phyloP scores from a whole-genome alignment of 1,139 yeast species.

The Lodderomyces theae region DNA sequence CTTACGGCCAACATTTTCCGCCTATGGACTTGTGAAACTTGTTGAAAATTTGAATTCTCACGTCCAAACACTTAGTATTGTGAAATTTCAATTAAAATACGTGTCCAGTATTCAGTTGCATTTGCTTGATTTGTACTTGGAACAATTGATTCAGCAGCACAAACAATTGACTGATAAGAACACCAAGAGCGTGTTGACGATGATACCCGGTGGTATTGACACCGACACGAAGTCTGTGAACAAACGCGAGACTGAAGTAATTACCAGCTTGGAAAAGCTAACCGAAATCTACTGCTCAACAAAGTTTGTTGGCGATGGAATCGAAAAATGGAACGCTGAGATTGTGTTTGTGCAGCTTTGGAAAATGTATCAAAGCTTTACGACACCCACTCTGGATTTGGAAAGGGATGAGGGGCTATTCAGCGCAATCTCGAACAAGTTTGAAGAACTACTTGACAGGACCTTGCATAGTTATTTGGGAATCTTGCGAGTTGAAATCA shows the following conservation, averaged over 20 bases:
- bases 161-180: constrained; percentile 47
- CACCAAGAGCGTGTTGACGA: constrained; percentile 34
- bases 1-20: constrained; percentile 64
- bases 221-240: constrained; percentile 2
- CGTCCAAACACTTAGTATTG: constrained; percentile 54
- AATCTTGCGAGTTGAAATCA: constrained; percentile 52
- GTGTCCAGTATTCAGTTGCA: constrained; percentile 68
- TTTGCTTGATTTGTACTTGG: constrained; percentile 59
- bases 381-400: constrained; percentile 13
- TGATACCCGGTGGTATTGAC: constrained; percentile 35
- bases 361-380: constrained; percentile 29
- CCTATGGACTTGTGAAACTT: constrained; percentile 58
- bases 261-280: constrained; percentile 51
- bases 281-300: constrained; percentile 63
- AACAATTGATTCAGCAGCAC: constrained; percentile 45
- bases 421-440: constrained; percentile 50
- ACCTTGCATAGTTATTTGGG: constrained; percentile 39
- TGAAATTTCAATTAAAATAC: constrained; percentile 64
- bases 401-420: constrained; percentile 47
- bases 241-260: constrained; percentile 13
- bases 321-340: constrained; percentile 66
- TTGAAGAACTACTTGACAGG: constrained; percentile 36
- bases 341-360: constrained; percentile 64
- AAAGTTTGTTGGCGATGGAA: constrained; percentile 47
- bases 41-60: constrained; percentile 67